A percentile compares a stretch with the other conserved stretches of the same genome.
Conservation (phyloP, 192 early-diverging fungal genomes). For the Podila horticola region DNA sequence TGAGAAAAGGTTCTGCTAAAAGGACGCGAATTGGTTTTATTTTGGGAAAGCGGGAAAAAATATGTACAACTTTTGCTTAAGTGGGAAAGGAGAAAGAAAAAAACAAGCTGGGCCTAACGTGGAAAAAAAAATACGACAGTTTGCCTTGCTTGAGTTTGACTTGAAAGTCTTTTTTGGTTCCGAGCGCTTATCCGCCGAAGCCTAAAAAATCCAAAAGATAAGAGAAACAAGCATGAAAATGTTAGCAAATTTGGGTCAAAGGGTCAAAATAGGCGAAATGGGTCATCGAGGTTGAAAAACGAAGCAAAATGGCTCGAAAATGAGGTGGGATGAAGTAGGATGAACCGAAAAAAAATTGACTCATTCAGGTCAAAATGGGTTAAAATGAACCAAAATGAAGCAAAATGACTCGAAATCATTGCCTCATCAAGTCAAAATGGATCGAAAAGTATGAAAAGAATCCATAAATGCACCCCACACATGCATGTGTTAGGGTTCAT, state of each 20-base stretch:
- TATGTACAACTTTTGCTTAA: conserved; percentile 9
- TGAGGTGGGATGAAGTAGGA: not conserved
- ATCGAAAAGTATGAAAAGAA: not conserved
- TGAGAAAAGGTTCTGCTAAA: not conserved
- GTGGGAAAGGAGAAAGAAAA: not conserved
- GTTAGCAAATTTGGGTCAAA: not conserved
- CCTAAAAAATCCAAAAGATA: not conserved
- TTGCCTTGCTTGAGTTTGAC: not conserved
- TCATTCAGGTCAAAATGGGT: not conserved
- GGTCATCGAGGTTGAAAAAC: not conserved
- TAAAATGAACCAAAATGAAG: conserved; percentile 1
- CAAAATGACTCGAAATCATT: not conserved
- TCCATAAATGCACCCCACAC: not conserved
- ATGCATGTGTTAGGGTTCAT: not conserved
- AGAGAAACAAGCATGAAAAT: not conserved
- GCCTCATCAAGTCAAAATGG: not conserved
- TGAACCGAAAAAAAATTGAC: not conserved
- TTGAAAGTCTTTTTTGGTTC: not conserved
- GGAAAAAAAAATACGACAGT: not conserved
- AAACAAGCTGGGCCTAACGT: not conserved
- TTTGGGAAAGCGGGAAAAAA: not conserved
- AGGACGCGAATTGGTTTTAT: not conserved
- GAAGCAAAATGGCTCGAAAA: not conserved
- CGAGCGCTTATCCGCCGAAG: not conserved
- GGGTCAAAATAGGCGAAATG: not conserved